Evolutionary conservation across 2,329 filamentous ascomycete genomes (phyloP).

Genomic region (Colletotrichum limetticola): DNA sequence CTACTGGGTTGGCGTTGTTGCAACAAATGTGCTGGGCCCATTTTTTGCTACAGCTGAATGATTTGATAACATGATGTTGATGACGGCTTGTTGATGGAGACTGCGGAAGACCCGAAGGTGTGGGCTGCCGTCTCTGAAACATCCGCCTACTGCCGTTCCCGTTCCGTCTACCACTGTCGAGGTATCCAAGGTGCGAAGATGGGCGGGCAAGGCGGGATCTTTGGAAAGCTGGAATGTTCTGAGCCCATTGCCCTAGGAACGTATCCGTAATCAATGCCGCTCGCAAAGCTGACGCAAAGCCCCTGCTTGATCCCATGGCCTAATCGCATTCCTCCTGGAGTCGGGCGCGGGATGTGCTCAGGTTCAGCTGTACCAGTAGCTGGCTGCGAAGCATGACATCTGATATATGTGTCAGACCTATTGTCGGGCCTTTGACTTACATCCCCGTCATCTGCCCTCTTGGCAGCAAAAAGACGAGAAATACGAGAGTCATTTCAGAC

Average conservation of each 20-base stretch:
- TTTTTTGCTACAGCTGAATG: not conserved
- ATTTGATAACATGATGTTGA: not conserved
- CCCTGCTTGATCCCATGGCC: not conserved
- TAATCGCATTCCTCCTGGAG: not conserved
- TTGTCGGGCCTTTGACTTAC: not conserved
- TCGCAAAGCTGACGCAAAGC: not conserved
- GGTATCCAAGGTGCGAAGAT: no score
- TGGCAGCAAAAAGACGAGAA: not conserved
- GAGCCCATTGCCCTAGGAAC: not conserved
- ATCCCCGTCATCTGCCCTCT: not conserved
- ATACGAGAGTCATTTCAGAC: not conserved
- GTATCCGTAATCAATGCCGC: not conserved
- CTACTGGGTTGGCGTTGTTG: not conserved
- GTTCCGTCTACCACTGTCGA: not conserved
- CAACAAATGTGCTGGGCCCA: not conserved
- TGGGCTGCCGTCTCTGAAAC: slow-evolving; percentile 7
- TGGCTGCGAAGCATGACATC: not conserved
- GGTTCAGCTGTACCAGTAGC: not conserved
- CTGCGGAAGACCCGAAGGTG: not conserved
- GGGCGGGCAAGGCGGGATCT: no score
- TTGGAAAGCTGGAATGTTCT: not conserved
- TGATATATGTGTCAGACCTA: not conserved
- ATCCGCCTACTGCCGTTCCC: not conserved
- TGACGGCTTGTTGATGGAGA: not conserved
- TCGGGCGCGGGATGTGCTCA: not conserved